phyloP scores from a whole-genome alignment of 805 yeast genomes.

The Hanseniaspora valbyensis region DNA sequence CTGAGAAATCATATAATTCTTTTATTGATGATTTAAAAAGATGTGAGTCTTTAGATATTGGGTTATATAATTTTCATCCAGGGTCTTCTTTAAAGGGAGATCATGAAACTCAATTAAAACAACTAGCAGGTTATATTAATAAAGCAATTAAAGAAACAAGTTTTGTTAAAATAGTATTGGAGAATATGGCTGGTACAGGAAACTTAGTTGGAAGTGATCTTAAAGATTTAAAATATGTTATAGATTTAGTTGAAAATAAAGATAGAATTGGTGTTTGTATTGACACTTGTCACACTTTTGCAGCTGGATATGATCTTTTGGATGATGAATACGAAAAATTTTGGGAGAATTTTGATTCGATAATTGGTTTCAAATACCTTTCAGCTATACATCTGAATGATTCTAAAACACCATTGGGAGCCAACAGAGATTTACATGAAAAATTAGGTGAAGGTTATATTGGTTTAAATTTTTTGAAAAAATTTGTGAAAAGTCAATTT shows the following conservation, averaged over 20 bases:
- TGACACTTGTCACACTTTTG: slow-evolving; percentile 93
- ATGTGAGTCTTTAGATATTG: slow-evolving; percentile 77
- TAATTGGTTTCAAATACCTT: slow-evolving; percentile 64
- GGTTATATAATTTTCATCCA: slow-evolving; percentile 83
- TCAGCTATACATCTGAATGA: slow-evolving; percentile 83
- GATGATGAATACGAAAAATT: slow-evolving; percentile 50
- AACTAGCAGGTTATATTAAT: slow-evolving; percentile 71
- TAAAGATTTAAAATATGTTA: slow-evolving; percentile 64
- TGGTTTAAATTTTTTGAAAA: slow-evolving; percentile 74
- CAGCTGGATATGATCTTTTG: slow-evolving; percentile 89
- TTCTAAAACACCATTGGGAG: slow-evolving; percentile 85
- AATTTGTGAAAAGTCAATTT: slow-evolving; percentile 56
- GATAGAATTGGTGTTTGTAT: slow-evolving; percentile 86
- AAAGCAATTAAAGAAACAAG: slow-evolving; percentile 60
- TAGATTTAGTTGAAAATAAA: slow-evolving; percentile 69
- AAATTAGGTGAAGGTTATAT: slow-evolving; percentile 79
- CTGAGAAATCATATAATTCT: slow-evolving; percentile 59
- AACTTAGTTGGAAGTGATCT: slow-evolving; percentile 73
- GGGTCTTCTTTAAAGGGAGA: slow-evolving; percentile 77
- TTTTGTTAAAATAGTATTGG: slow-evolving; percentile 79
- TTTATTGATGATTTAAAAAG: slow-evolving; percentile 77
- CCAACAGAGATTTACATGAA: slow-evolving; percentile 86
- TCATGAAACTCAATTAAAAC: slow-evolving; percentile 49
- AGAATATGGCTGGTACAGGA: slow-evolving; percentile 97
- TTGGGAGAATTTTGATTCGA: slow-evolving; percentile 64